phyloP scores from a whole-genome alignment of 73 alveolate species.

The Tetrahymena borealis region DNA sequence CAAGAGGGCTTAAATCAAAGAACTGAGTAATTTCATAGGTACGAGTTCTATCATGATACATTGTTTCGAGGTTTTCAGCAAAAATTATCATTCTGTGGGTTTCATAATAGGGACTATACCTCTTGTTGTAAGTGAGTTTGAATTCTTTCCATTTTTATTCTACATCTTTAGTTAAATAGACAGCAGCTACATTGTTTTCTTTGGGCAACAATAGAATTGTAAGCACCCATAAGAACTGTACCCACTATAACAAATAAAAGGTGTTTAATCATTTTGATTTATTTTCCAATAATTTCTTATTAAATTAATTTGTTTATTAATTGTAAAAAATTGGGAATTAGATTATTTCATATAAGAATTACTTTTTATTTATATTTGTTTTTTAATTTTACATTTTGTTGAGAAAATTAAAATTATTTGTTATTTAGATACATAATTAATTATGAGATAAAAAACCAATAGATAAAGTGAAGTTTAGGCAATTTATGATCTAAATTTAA shows the following conservation, averaged over 20 bases:
- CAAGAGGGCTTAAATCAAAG: conserved; percentile 22
- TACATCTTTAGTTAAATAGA: neutral
- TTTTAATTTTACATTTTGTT: too few relatives aligned
- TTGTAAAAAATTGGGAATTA: too few relatives aligned
- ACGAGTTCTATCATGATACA: neutral
- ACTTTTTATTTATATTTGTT: too few relatives aligned
- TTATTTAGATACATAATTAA: too few relatives aligned
- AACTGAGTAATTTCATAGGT: conserved; percentile 32
- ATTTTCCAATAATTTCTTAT: too few relatives aligned
- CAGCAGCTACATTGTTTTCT: neutral
- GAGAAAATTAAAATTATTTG: too few relatives aligned
- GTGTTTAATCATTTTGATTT: neutral
- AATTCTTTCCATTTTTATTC: neutral
- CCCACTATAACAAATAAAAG: neutral
- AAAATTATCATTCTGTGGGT: neutral
- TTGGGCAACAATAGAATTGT: too few relatives aligned
- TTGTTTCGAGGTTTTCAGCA: neutral
- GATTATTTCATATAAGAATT: too few relatives aligned
- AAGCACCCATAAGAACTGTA: neutral
- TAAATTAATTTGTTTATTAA: too few relatives aligned
- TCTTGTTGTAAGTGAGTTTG: neutral
- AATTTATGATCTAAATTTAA: too few relatives aligned
- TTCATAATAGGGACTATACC: neutral
- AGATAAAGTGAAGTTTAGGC: too few relatives aligned
- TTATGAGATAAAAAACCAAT: too few relatives aligned